Conservation (phyloP, 2,329 filamentous ascomycete species). For the Colletotrichum orchidophilum region DNA sequence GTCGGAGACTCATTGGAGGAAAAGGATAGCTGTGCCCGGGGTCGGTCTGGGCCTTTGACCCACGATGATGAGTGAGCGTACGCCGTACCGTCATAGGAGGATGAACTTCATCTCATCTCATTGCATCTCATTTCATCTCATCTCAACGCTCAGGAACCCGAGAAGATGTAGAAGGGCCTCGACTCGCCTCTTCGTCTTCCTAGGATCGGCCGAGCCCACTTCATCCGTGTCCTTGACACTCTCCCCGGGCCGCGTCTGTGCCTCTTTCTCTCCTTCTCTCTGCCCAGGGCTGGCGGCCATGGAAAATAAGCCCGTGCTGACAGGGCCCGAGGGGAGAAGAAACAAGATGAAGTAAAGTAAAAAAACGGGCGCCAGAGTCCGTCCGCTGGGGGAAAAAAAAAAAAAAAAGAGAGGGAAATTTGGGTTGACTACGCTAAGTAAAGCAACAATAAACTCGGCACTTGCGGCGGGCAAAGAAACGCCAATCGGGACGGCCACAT, state of each 20-base stretch:
- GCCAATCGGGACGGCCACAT: slow-evolving; percentile 7
- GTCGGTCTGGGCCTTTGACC: not conserved
- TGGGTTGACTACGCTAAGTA: not conserved
- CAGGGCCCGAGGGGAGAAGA: not conserved
- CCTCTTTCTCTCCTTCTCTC: not conserved
- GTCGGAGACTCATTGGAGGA: not conserved
- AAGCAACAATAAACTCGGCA: slow-evolving; percentile 5
- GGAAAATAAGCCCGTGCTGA: not conserved
- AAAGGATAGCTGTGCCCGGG: not conserved
- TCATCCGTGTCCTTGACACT: not conserved
- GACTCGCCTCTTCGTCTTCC: not conserved
- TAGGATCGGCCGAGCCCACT: not conserved
- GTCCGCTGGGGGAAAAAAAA: too few relatives aligned
- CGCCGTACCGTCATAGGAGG: not conserved
- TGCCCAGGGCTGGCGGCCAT: not conserved
- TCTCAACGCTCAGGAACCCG: not conserved
- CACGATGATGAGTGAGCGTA: not conserved
- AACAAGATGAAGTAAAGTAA: not conserved
- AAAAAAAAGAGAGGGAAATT: too few relatives aligned
- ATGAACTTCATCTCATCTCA: not conserved
- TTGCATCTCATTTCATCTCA: not conserved
- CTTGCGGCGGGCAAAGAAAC: slow-evolving; percentile 16
- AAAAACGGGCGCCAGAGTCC: not conserved
- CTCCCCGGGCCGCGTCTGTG: not conserved
- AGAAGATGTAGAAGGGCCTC: not conserved